phyloP scores from a whole-genome alignment of 768 basidiomycete species.

The Trametes maxima region DNA sequence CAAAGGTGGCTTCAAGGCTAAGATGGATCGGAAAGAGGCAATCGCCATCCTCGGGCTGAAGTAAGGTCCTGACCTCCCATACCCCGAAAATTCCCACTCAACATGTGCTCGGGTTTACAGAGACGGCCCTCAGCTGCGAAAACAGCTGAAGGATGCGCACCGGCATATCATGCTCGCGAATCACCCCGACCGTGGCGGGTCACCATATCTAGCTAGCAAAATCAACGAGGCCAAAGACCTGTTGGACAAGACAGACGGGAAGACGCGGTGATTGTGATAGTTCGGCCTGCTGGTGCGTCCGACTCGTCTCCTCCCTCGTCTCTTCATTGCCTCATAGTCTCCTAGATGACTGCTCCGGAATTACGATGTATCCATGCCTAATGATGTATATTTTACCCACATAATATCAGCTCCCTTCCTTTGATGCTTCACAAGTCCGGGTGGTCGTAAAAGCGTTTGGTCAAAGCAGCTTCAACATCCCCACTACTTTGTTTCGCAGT shows the following conservation, averaged over 20 bases:
- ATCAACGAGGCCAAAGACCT: slow-evolving; percentile 98
- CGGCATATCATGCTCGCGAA: slow-evolving; percentile 97
- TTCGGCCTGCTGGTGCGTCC: slow-evolving; percentile 10
- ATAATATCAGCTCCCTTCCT: slow-evolving; percentile 23
- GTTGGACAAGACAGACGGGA: slow-evolving; percentile 77
- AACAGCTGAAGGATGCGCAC: slow-evolving; percentile 90
- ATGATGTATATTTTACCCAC: slow-evolving; percentile 24
- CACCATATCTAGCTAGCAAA: slow-evolving; percentile 98
- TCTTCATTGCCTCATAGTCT: background rate
- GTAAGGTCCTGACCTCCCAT: slow-evolving; percentile 48
- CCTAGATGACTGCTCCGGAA: slow-evolving; percentile 6
- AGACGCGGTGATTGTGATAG: slow-evolving; percentile 29
- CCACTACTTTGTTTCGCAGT: background rate
- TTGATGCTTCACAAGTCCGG: background rate
- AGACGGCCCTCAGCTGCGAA: slow-evolving; percentile 78
- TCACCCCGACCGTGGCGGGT: slow-evolving; percentile 97
- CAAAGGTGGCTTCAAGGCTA: slow-evolving; percentile 91
- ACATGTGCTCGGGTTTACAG: slow-evolving; percentile 43
- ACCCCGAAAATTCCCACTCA: background rate
- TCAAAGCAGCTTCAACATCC: too few relatives aligned
- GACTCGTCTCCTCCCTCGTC: background rate
- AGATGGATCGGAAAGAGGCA: slow-evolving; percentile 97
- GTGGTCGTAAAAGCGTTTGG: too few relatives aligned
- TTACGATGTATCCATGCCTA: slow-evolving; percentile 24
- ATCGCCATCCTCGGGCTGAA: slow-evolving; percentile 89